phyloP scores from a whole-genome alignment of 345 rosid genomes.

The Acer saccharum region DNA sequence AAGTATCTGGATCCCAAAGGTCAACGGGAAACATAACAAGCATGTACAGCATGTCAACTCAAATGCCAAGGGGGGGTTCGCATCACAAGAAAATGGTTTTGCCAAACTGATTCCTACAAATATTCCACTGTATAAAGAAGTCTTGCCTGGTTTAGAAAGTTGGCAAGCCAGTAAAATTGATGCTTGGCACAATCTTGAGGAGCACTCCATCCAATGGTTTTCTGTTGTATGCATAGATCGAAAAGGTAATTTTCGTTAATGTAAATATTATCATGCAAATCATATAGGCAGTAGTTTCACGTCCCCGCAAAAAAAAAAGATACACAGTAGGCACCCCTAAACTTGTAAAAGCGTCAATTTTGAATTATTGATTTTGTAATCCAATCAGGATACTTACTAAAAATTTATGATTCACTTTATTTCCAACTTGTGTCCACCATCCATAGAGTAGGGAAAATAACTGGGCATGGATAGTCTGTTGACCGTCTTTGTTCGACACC shows the following conservation, averaged over 20 bases:
- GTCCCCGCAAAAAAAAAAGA: neutral
- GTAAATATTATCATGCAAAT: conserved; percentile 7
- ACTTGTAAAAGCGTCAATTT: neutral
- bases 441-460: neutral
- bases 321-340: neutral
- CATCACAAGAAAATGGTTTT: conserved; percentile 64
- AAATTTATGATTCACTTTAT: neutral
- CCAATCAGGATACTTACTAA: neutral
- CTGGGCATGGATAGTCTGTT: neutral
- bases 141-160: conserved; percentile 79
- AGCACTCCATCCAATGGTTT: conserved; percentile 90
- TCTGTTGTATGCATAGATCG: conserved; percentile 85
- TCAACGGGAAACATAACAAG: conserved; percentile 89
- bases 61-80: conserved; percentile 41
- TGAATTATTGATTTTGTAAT: neutral
- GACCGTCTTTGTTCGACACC: neutral
- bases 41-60: conserved; percentile 47
- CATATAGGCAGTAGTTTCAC: neutral
- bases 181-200: conserved; percentile 89
- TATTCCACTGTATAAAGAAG: conserved; percentile 69
- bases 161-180: conserved; percentile 92
- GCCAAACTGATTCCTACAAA: conserved; percentile 67
- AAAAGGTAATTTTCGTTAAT: conserved; percentile 54
- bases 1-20: conserved; percentile 58
- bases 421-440: neutral